phyloP scores from a whole-genome alignment of 768 basidiomycete species.

The Nidula microcarpa region DNA sequence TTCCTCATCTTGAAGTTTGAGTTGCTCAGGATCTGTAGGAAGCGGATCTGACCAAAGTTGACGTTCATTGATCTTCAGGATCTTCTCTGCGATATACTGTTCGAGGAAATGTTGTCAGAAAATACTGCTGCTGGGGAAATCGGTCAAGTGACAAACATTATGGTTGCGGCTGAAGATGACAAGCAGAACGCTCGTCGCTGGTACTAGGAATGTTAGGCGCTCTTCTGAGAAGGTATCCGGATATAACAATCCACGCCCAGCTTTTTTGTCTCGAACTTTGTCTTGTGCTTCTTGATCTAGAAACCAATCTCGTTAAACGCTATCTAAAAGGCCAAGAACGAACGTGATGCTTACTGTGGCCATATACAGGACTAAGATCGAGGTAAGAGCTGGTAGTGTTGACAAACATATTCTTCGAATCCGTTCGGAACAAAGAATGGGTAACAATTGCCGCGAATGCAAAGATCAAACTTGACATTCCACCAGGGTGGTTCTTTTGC shows the following conservation, averaged over 20 bases:
- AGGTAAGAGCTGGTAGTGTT: slow-evolving; percentile 50
- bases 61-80: slow-evolving; percentile 81
- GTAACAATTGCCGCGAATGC: slow-evolving; percentile 51
- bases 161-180: slow-evolving; percentile 86
- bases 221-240: slow-evolving; percentile 81
- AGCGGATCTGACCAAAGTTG: slow-evolving; percentile 34
- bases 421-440: slow-evolving; percentile 48
- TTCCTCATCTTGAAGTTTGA: slow-evolving; percentile 63
- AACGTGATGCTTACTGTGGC: slow-evolving; percentile 19
- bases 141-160: slow-evolving; percentile 49
- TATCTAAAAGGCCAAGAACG: background rate
- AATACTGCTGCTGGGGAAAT: background rate
- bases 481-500: slow-evolving; percentile 6
- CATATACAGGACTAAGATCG: slow-evolving; percentile 50
- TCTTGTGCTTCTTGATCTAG: slow-evolving; percentile 11
- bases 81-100: slow-evolving; percentile 75
- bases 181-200: slow-evolving; percentile 68
- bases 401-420: slow-evolving; percentile 24
- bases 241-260: slow-evolving; percentile 64
- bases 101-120: background rate
- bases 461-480: slow-evolving; percentile 28
- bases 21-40: slow-evolving; percentile 44
- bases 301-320: background rate
- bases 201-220: slow-evolving; percentile 74
- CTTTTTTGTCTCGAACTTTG: slow-evolving; percentile 13